Conservation (phyloP, 2,329 filamentous ascomycete genomes). For the Plenodomus lindquistii region DNA sequence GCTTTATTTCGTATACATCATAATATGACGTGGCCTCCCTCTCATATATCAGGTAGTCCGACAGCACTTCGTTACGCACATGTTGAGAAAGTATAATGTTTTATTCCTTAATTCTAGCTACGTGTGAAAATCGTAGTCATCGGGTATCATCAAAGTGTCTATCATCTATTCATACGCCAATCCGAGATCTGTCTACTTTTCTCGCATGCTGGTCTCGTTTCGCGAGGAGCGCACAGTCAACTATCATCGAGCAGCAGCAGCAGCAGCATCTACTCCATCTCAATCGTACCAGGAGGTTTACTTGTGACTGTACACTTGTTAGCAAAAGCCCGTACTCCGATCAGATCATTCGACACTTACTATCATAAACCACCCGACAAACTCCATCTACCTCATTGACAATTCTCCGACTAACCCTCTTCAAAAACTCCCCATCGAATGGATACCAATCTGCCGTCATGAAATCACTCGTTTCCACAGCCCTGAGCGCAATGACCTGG, state of each 20-base stretch:
- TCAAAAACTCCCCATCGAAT: conserved; percentile 68
- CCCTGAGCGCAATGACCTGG: conserved; percentile 64
- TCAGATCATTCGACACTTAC: conserved; percentile 46
- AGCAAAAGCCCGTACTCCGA: conserved; percentile 14
- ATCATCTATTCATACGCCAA: conserved; percentile 21
- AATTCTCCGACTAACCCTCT: conserved; percentile 67
- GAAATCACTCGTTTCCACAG: conserved; percentile 68
- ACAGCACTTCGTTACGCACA: conserved; percentile 25
- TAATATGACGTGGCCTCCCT: not conserved
- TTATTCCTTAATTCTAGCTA: conserved; percentile 12
- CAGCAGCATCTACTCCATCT: conserved; percentile 65
- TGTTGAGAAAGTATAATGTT: not conserved
- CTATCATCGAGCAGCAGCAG: not conserved
- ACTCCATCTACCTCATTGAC: conserved; percentile 77
- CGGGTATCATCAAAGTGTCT: conserved; percentile 32
- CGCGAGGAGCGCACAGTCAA: too few relatives aligned
- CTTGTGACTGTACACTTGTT: conserved; percentile 55
- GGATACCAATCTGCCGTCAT: conserved; percentile 75
- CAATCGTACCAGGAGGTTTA: conserved; percentile 73
- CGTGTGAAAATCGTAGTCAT: conserved; percentile 12
- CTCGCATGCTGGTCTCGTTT: too few relatives aligned
- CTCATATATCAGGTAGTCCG: conserved; percentile 10
- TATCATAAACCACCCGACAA: conserved; percentile 71
- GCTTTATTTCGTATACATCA: too few relatives aligned
- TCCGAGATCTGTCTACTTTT: not conserved